Evolutionary conservation across 352 stramenopile genomes (phyloP).

Genomic region (Pythium brachiatum): DNA sequence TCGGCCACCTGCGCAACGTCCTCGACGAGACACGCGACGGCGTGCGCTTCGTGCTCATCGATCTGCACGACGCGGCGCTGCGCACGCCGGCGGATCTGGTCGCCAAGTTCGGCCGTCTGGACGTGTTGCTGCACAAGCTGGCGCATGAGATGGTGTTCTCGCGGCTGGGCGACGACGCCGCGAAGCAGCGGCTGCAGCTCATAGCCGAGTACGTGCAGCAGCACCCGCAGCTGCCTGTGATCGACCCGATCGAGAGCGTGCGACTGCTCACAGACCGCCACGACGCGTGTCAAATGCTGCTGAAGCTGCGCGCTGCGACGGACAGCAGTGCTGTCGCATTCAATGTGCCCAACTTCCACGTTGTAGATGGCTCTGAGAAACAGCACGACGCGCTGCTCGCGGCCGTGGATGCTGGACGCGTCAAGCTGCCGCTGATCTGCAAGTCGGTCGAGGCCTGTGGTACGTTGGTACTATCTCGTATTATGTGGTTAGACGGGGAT

Average conservation of each 20-base stretch:
- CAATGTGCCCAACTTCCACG: constrained; percentile 48
- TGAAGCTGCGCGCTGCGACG: constrained; percentile 19
- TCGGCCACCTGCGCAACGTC: constrained; percentile 67
- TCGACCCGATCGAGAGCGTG: constrained; percentile 73
- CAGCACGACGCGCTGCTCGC: constrained; percentile 39
- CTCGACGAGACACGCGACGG: constrained; percentile 39
- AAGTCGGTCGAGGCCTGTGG: constrained; percentile 84
- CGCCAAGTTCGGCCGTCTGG: constrained; percentile 41
- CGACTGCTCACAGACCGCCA: constrained; percentile 67
- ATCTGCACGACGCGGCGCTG: constrained; percentile 47
- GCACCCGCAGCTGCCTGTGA: constrained; percentile 48
- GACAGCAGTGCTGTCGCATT: constrained; percentile 26
- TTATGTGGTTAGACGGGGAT: too few species aligned
- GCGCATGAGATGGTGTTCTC: constrained; percentile 84
- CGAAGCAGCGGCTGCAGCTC: constrained; percentile 43
- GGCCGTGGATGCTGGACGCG: constrained; percentile 37
- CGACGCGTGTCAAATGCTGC: constrained; percentile 54
- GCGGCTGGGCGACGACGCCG: constrained; percentile 42
- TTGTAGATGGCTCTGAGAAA: constrained; percentile 29
- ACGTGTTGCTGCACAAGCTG: constrained; percentile 79
- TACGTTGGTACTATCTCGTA: constrained; percentile 31
- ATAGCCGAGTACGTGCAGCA: constrained; percentile 44
- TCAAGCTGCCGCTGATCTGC: constrained; percentile 69
- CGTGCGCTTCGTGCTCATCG: constrained; percentile 74
- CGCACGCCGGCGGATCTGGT: constrained; percentile 33